These are phyloP conservation scores for Erigeron philadelphicus DNA, from an alignment of 140 eudicot genomes.

Conservation along the genomic window DNA sequence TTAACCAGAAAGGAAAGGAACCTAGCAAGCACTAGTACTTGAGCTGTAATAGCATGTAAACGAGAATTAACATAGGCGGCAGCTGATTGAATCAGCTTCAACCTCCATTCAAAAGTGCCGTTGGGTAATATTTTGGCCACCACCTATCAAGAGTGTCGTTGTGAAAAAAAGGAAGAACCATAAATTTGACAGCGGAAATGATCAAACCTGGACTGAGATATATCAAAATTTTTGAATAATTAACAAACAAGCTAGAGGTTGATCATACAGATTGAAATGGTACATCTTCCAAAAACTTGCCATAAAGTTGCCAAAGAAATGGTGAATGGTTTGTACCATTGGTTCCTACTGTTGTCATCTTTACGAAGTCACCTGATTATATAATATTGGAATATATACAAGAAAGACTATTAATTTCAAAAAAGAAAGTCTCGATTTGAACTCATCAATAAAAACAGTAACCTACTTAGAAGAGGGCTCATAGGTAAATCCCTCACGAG, in stretches of 20 bases:
- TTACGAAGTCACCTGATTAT: conserved; percentile 60
- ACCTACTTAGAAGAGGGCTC: conserved; percentile 56
- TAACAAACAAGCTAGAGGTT: not conserved
- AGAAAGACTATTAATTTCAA: not conserved
- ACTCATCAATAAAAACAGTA: not conserved
- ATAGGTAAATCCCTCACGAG: conserved; percentile 44
- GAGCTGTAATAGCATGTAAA: conserved; percentile 77
- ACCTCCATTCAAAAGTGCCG: conserved; percentile 76
- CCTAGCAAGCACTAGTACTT: conserved; percentile 93
- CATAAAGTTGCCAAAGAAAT: conserved; percentile 32
- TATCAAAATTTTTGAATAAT: not conserved
- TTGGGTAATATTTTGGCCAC: conserved; percentile 61
- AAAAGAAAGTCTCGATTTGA: not conserved
- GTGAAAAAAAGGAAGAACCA: not conserved
- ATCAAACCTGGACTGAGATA: not conserved
- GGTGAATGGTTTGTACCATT: conserved; percentile 32
- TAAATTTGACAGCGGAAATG: not conserved
- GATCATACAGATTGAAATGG: conserved; percentile 60
- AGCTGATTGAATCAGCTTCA: conserved; percentile 62
- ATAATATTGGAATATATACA: conserved; percentile 2
- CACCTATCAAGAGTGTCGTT: conserved; percentile 31
- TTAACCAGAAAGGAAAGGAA: conserved; percentile 23
- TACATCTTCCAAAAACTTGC: conserved; percentile 42
- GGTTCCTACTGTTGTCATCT: conserved; percentile 46
- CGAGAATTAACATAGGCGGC: conserved; percentile 88